phyloP scores from a whole-genome alignment of 768 basidiomycete genomes.

The Pleurotus eryngii region DNA sequence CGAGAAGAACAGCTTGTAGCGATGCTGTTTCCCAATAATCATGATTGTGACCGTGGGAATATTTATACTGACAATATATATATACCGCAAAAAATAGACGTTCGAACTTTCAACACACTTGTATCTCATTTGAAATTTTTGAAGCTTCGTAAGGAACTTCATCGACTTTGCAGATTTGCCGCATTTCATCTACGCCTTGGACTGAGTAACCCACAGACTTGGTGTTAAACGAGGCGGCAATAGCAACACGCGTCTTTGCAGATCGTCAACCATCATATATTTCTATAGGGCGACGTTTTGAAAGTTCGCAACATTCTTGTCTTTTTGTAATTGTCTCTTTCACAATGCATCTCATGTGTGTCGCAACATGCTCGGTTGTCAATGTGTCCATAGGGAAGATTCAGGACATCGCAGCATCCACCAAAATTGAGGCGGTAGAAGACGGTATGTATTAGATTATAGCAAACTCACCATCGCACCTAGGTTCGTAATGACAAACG shows the following conservation, averaged over 20 bases:
- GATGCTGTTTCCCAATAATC: not conserved
- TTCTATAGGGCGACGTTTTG: slow-evolving; percentile 45
- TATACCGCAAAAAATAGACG: too few relatives aligned
- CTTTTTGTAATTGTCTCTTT: too few relatives aligned
- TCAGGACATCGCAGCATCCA: too few relatives aligned
- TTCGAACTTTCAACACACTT: not conserved
- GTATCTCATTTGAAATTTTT: not conserved
- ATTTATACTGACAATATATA: not conserved
- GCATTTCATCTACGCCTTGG: slow-evolving; percentile 62
- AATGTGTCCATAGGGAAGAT: too few relatives aligned
- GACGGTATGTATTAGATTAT: too few relatives aligned
- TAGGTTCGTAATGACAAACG: too few relatives aligned
- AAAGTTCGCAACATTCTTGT: slow-evolving; percentile 33
- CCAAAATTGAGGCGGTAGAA: too few relatives aligned
- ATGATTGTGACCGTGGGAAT: slow-evolving; percentile 1
- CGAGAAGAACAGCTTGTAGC: not conserved
- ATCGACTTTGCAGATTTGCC: slow-evolving; percentile 26
- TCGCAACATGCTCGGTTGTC: too few relatives aligned
- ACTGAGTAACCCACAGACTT: slow-evolving; percentile 38
- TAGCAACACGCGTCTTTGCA: slow-evolving; percentile 42
- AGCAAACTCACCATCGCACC: too few relatives aligned
- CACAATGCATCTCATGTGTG: too few relatives aligned
- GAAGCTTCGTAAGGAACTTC: not conserved
- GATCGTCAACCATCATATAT: slow-evolving; percentile 50
- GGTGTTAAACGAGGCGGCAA: slow-evolving; percentile 74